Conservation (phyloP, 805 yeast genomes). For the Kazachstania psychrophila region DNA sequence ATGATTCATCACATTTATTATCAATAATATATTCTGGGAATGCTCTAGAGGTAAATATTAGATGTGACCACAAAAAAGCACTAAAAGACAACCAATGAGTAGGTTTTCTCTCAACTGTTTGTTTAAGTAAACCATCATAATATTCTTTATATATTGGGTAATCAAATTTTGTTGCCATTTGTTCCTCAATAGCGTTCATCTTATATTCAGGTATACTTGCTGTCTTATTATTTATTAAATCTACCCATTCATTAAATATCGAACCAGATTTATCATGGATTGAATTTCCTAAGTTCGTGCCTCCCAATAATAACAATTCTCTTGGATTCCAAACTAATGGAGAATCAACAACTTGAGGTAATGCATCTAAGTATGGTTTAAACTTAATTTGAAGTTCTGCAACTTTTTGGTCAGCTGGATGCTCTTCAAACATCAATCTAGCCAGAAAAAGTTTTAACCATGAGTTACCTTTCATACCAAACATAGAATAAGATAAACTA, state of each 20-base stretch:
- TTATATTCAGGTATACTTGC: neutral
- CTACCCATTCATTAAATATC: conserved; percentile 58
- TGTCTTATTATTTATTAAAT: neutral
- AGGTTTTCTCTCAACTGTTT: conserved; percentile 9
- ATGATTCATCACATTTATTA: conserved; percentile 28
- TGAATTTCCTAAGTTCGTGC: conserved; percentile 57
- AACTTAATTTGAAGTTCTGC: conserved; percentile 19
- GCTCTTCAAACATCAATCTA: conserved; percentile 32
- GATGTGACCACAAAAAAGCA: conserved; percentile 66
- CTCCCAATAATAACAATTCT: conserved; percentile 46
- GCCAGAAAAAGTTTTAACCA: conserved; percentile 34
- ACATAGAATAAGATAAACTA: conserved; percentile 16
- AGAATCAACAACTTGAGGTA: conserved; percentile 41
- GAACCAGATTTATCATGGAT: conserved; percentile 37
- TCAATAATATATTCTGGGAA: conserved; percentile 52
- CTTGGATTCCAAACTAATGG: conserved; percentile 55
- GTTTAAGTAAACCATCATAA: conserved; percentile 10
- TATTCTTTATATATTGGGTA: neutral
- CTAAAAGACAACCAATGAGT: conserved; percentile 55
- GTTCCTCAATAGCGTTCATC: too few species aligned
- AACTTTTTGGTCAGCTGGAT: conserved; percentile 4
- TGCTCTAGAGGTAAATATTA: conserved; percentile 66
- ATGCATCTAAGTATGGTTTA: conserved; percentile 39
- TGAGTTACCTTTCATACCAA: conserved; percentile 26
- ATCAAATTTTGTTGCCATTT: neutral